These are phyloP conservation scores for Neurospora terricola DNA, from an alignment of 495 filamentous ascomycete genomes.

Conservation along the genomic window DNA sequence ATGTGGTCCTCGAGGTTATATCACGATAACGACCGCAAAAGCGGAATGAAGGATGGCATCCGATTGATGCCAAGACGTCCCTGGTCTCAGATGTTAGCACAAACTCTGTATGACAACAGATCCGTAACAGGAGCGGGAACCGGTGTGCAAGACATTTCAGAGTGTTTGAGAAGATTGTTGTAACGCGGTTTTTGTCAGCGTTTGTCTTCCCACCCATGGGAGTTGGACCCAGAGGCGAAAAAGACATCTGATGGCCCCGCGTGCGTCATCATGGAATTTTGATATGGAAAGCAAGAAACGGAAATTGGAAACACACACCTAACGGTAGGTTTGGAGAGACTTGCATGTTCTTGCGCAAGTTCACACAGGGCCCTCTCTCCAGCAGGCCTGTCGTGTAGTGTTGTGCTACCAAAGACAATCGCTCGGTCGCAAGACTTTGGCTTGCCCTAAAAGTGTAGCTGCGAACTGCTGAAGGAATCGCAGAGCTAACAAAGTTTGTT, in stretches of 20 bases:
- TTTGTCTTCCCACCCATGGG: slow-evolving; percentile 12
- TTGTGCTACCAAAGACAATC: background rate
- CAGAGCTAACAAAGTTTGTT: background rate
- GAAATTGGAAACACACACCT: slow-evolving; percentile 1
- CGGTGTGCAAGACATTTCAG: slow-evolving; percentile 20
- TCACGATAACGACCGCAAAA: background rate
- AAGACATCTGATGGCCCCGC: slow-evolving; percentile 42
- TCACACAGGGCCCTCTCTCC: background rate
- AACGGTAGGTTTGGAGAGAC: background rate
- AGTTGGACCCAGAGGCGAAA: slow-evolving; percentile 15
- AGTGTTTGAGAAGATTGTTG: slow-evolving; percentile 41
- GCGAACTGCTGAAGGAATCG: background rate
- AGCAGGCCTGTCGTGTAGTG: background rate
- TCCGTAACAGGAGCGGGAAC: background rate
- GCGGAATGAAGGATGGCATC: background rate
- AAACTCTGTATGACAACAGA: background rate
- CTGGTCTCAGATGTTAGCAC: background rate
- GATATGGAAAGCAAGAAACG: slow-evolving; percentile 1
- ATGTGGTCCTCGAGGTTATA: background rate
- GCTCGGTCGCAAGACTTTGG: background rate
- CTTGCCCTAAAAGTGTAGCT: background rate
- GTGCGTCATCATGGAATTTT: slow-evolving; percentile 40
- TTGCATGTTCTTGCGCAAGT: background rate
- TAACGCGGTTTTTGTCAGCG: slow-evolving; percentile 42
- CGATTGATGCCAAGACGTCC: background rate